A percentile compares a stretch with the other conserved stretches of the same genome.
Conservation (phyloP, 805 yeast species). For the Metschnikowia vanudenii region DNA sequence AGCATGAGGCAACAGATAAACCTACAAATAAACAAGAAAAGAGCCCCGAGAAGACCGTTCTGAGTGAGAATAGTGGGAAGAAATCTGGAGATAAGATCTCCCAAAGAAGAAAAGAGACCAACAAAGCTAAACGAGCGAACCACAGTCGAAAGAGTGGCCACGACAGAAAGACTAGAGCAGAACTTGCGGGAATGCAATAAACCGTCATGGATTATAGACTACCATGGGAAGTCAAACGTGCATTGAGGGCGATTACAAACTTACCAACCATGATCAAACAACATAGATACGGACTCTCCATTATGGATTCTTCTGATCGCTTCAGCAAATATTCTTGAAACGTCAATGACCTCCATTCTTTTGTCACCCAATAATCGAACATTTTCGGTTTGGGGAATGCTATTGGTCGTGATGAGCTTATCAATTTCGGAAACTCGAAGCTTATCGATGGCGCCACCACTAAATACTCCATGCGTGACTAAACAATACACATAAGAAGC, state of each 20-base stretch:
- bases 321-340: slow-evolving; percentile 85
- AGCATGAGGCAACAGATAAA: slow-evolving; percentile 8
- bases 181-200: slow-evolving; percentile 26
- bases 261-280: slow-evolving; percentile 80
- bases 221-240: not conserved
- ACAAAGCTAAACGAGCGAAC: slow-evolving; percentile 58
- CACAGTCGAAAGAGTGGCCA: slow-evolving; percentile 66
- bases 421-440: slow-evolving; percentile 71
- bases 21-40: not conserved
- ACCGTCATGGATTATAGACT: too few relatives aligned
- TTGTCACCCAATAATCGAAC: slow-evolving; percentile 48
- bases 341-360: slow-evolving; percentile 79
- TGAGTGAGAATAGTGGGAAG: not conserved
- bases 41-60: not conserved
- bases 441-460: slow-evolving; percentile 84
- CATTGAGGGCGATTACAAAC: not conserved
- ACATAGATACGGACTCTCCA: slow-evolving; percentile 93
- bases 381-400: slow-evolving; percentile 80
- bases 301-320: slow-evolving; percentile 94
- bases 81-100: slow-evolving; percentile 1
- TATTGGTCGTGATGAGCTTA: slow-evolving; percentile 82
- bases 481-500: slow-evolving; percentile 83
- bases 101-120: slow-evolving; percentile 44
- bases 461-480: slow-evolving; percentile 89
- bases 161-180: slow-evolving; percentile 48